Evolutionary conservation across 257 asterid species (phyloP).

Genomic region (Sherardia arvensis): DNA sequence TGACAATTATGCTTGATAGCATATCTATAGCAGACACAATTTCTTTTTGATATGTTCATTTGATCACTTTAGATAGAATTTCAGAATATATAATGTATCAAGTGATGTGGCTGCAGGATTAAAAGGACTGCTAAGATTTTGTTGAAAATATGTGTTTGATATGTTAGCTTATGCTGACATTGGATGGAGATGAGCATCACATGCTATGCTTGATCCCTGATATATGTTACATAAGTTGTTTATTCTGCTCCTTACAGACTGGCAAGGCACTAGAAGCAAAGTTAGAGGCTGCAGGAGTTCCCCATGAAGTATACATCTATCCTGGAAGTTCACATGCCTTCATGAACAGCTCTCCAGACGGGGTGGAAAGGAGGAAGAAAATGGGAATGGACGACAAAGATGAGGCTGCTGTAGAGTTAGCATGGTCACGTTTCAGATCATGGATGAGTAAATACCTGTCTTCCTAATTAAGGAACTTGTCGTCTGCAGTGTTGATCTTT

Average conservation of each 20-base stretch:
- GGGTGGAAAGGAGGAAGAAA: conserved; percentile 51
- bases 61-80: no score
- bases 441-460: conserved; percentile 77
- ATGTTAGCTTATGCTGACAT: neutral
- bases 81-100: neutral
- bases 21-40: no score
- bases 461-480: conserved; percentile 17
- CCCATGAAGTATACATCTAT: conserved; percentile 68
- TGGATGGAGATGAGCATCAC: neutral
- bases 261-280: conserved; percentile 76
- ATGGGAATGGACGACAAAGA: conserved; percentile 80
- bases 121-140: neutral
- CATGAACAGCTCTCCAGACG: conserved; percentile 81
- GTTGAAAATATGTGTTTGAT: neutral
- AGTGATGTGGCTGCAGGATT: neutral
- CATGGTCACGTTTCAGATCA: conserved; percentile 73
- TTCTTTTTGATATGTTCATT: no score
- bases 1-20: no score
- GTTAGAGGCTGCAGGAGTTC: conserved; percentile 67
- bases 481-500: neutral
- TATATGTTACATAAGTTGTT: neutral
- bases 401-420: conserved; percentile 60
- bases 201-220: neutral
- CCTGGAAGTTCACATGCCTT: conserved; percentile 80
- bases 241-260: conserved; percentile 36